Base-by-base conservation (phyloP, 495 filamentous ascomycete species). In the Aspergillus panamensis region DNA sequence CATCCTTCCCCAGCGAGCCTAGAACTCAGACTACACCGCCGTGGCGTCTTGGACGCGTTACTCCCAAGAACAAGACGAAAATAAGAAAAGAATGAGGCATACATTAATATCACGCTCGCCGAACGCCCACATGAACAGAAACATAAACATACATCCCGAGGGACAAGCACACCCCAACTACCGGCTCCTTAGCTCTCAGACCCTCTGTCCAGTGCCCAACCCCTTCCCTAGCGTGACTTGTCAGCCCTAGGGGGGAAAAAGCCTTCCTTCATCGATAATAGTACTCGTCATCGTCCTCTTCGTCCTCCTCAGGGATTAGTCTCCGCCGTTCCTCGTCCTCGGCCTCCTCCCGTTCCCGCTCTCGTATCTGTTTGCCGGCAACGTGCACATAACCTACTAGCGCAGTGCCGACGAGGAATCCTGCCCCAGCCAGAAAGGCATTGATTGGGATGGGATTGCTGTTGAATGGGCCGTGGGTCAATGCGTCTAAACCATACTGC, bases 361-460 rank as follows among this genome's bases (percentile, higher is more conserved):
- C 54, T 8, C 31, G 52, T 29, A 69, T 31, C 8, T 51, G 58
- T 20, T 64, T 67, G 13, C 74, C 74, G 20, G 66, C 62, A 6
- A 71, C 49, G 31, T 69, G 56, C 3, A 91, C 87, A 64, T 77
- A 92, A 3, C 62, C 63, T 16, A 89, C 82, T 21, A 92, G 69
- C 8, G 71, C 73, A 1, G 73, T 49, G 0, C 89, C 89, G 17
- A 91, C 80, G 0, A 85, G 63, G 20, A 90, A 68, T 3, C 86
- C 89, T 0, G 82, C 60, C 0, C 72, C 60, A 19, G 92, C 68
- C 48, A 97, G 69, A 2, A 84, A 68, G 6, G 87, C 30, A 71
- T 97, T 96, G 29, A 95, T 88, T 0, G 91, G 90, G 3, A 87
- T 73, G 2, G 93, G 93, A 67, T 97, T 79, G 25, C 81, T 82